phyloP scores from a whole-genome alignment of 169 alveolate genomes.

The Amoebophrya sp. region DNA sequence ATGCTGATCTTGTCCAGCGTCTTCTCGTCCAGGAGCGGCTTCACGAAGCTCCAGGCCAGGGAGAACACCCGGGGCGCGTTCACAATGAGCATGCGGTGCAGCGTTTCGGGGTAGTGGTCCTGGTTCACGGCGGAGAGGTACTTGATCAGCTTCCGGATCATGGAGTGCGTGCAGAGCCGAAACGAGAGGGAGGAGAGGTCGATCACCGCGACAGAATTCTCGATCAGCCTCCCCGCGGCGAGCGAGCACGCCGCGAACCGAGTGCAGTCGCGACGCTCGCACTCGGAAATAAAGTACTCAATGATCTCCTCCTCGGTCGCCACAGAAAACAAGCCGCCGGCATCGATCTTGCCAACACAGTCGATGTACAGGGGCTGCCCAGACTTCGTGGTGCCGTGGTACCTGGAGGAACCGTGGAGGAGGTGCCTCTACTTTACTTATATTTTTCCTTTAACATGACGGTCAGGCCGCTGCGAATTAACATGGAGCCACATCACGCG shows the following conservation, averaged over 20 bases:
- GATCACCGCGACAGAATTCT: not conserved
- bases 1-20: constrained; percentile 54
- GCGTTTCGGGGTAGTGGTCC: constrained; percentile 61
- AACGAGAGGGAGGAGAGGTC: not conserved
- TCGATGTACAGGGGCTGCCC: not conserved
- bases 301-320: not conserved
- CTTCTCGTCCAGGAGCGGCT: constrained; percentile 50
- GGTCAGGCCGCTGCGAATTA: too few species aligned
- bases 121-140: constrained; percentile 33
- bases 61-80: constrained; percentile 57
- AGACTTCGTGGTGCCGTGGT: not conserved
- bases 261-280: not conserved
- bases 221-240: not conserved
- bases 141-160: not conserved
- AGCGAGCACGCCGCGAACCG: not conserved
- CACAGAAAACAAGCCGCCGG: not conserved
- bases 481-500: too few species aligned
- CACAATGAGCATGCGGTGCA: constrained; percentile 50
- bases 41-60: constrained; percentile 54
- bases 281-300: not conserved
- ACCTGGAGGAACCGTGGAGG: not conserved
- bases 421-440: too few species aligned
- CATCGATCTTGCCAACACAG: not conserved
- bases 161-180: not conserved
- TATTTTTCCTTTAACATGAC: too few species aligned